Evolutionary conservation across 2,329 filamentous ascomycete genomes (phyloP), one percentile per base, ranked within the genome.

Genomic region (Elsinoe necatrix): DNA sequence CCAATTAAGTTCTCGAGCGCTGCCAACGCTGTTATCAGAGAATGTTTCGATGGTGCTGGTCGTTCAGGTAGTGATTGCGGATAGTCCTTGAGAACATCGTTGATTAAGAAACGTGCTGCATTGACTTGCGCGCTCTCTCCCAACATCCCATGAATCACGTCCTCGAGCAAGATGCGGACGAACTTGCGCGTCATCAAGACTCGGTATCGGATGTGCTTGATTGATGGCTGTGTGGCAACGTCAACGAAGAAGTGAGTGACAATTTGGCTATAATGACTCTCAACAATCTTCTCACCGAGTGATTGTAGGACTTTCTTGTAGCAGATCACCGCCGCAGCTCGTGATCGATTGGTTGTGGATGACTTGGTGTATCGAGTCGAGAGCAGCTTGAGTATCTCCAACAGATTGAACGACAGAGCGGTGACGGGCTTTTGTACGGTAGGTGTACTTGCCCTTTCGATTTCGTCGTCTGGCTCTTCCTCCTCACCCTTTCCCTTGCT

Each of bases 21-120:
- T 63, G 87, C 87, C 25, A 98, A 75, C 6, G 90, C 80, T 14
- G 86, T 85, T 48, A 89, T 86, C 37, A 98, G 73, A 1, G 85
- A 85, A 65, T 95, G 84, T 70, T 98, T 98, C 48, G 83, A 85
- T 5, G 93, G 93, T 68, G 97, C 92, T 1, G 86, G 82, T 39
- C 87, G 82, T 69, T 97, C 92, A 64, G 91, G 88, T 48, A 95
- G 73, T 4, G 86, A 85, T 68, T 95, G 89, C 0, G 93, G 92
- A 63, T 95, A 97, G 68, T 97, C 93, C 68, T 95, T 97, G 50
- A 98, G 77, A 45, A 96, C 79, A 58, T 89, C 85, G 68, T 95
- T 95, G 66, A 96, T 82, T 55, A 98, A 73, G 60, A 83, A 82
- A 64, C 84, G 89, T 5, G 89, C 88, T 25, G 89, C 90, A 63